A percentile compares a stretch with the other conserved stretches of the same genome.
Evolutionary conservation across 108 stramenopile genomes (phyloP).

Genomic region (Conticribra weissflogii): DNA sequence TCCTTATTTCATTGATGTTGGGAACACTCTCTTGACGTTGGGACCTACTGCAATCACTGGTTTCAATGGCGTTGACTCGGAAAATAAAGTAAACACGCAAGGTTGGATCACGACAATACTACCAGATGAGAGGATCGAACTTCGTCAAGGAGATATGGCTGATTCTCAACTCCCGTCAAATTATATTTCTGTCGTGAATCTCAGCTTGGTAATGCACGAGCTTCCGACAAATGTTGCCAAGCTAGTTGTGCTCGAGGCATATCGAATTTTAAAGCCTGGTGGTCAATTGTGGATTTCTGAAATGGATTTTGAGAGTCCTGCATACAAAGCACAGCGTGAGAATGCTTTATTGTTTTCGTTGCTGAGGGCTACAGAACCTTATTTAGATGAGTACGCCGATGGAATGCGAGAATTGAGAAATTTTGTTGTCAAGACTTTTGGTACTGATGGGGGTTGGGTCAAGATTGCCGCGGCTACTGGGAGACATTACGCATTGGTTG

Average conservation of each 20-base stretch:
- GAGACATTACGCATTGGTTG: constrained; percentile 80
- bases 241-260: constrained; percentile 63
- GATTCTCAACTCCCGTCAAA: constrained; percentile 46
- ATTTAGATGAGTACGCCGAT: constrained; percentile 84
- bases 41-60: constrained; percentile 45
- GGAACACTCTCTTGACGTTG: constrained; percentile 53
- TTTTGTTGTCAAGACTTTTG: constrained; percentile 45
- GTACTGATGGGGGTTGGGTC: constrained; percentile 9
- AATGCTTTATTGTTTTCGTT: constrained; percentile 76
- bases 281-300: constrained; percentile 83
- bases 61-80: not conserved
- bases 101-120: constrained; percentile 76
- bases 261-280: constrained; percentile 61
- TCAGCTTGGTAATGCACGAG: constrained; percentile 79
- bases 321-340: constrained; percentile 75
- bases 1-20: constrained; percentile 73
- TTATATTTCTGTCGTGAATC: constrained; percentile 68
- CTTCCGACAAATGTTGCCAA: constrained; percentile 55
- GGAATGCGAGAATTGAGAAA: constrained; percentile 55
- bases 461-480: constrained; percentile 74
- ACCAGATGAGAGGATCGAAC: constrained; percentile 62
- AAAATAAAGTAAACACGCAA: constrained; percentile 20
- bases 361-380: constrained; percentile 80
- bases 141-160: constrained; percentile 65
- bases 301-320: constrained; percentile 87